These are phyloP conservation scores for Ceratorhiza oryzae-sativae DNA, from an alignment of 1,284 basidiomycete genomes.

Conservation along the genomic window DNA sequence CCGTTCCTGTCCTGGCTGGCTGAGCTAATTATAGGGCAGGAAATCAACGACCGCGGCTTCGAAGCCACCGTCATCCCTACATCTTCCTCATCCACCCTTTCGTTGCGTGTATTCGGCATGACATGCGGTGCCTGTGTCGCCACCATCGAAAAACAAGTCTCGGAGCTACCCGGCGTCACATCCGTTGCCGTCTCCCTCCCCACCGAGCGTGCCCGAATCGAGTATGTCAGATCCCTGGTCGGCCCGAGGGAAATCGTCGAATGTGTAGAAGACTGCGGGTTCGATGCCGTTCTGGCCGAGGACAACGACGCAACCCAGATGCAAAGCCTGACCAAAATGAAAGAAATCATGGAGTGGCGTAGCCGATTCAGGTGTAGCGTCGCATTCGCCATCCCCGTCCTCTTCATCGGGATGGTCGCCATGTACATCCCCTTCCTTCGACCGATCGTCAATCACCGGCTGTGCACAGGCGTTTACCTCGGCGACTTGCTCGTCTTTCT, in stretches of 20 bases:
- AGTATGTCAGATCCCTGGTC: slow-evolving; percentile 77
- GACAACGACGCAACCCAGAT: slow-evolving; percentile 87
- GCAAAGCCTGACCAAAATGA: slow-evolving; percentile 87
- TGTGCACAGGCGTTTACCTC: slow-evolving; percentile 76
- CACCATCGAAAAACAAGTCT: slow-evolving; percentile 76
- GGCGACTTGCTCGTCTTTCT: slow-evolving; percentile 82
- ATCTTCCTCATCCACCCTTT: slow-evolving; percentile 67
- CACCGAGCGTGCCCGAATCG: slow-evolving; percentile 75
- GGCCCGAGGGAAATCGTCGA: slow-evolving; percentile 87
- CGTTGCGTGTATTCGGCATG: slow-evolving; percentile 88
- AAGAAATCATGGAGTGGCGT: slow-evolving; percentile 92
- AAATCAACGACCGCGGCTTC: slow-evolving; percentile 92
- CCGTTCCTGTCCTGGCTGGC: neutral
- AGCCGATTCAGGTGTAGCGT: slow-evolving; percentile 79
- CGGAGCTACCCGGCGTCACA: slow-evolving; percentile 75
- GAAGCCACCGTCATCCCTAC: slow-evolving; percentile 79
- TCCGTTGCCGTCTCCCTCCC: slow-evolving; percentile 75
- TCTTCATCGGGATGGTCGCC: slow-evolving; percentile 89
- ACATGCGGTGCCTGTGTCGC: slow-evolving; percentile 85
- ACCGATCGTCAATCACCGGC: slow-evolving; percentile 57
- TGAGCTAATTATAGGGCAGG: slow-evolving; percentile 56
- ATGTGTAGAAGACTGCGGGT: slow-evolving; percentile 86
- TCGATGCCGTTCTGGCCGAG: slow-evolving; percentile 86
- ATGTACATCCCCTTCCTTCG: slow-evolving; percentile 72
- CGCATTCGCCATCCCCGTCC: slow-evolving; percentile 89